Conservation (phyloP, 148 eudicot species). For the Bassia scoparia region DNA sequence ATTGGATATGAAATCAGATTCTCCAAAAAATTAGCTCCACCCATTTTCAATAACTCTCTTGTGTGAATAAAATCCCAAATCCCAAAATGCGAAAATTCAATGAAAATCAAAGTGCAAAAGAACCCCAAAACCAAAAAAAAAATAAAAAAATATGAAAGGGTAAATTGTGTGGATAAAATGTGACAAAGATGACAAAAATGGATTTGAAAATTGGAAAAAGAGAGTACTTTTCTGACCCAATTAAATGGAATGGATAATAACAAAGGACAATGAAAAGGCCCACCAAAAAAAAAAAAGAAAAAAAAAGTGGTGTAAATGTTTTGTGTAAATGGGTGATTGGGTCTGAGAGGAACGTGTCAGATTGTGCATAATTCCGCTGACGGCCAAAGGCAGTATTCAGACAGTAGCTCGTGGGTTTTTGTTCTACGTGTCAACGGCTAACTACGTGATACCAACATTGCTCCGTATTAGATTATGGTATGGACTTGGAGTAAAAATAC, state of each 20-base stretch:
- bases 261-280: background rate
- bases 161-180: conserved; percentile 22
- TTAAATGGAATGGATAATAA: conserved; percentile 11
- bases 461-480: too few relatives aligned
- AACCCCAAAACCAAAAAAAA: background rate
- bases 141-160: background rate
- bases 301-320: background rate
- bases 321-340: background rate
- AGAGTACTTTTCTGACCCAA: background rate
- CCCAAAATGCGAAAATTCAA: background rate
- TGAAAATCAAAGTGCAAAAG: background rate
- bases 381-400: background rate
- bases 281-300: background rate
- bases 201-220: conserved; percentile 9
- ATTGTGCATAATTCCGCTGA: background rate
- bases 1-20: conserved; percentile 15
- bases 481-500: too few relatives aligned
- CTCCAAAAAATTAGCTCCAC: conserved; percentile 29
- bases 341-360: conserved; percentile 15
- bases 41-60: conserved; percentile 4
- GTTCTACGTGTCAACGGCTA: conserved; percentile 18
- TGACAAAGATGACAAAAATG: conserved; percentile 9
- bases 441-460: background rate
- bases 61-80: background rate
- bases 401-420: background rate